Evolutionary conservation across 805 yeast genomes (phyloP).

Genomic region (Suhomyces vadensis): DNA sequence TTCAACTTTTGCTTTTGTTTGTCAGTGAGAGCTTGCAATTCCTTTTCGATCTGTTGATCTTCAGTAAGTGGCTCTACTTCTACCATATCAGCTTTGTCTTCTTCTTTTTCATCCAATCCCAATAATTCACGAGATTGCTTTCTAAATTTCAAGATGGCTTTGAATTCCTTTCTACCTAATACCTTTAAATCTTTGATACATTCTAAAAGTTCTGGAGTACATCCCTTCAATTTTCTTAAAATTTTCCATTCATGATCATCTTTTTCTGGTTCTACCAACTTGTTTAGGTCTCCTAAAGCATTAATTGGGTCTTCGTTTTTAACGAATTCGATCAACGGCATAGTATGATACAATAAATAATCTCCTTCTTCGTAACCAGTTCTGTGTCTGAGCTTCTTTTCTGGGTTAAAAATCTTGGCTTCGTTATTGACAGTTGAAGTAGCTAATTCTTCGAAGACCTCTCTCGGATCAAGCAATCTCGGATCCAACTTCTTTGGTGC

Average conservation of each 20-base stretch:
- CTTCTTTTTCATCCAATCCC: slow-evolving; percentile 63
- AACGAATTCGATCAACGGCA: slow-evolving; percentile 79
- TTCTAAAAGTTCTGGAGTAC: slow-evolving; percentile 75
- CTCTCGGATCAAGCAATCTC: slow-evolving; percentile 83
- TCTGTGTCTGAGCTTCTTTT: slow-evolving; percentile 84
- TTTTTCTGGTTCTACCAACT: slow-evolving; percentile 57
- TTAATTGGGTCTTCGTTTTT: slow-evolving; percentile 81
- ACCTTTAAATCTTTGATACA: slow-evolving; percentile 92
- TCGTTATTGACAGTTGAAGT: slow-evolving; percentile 70
- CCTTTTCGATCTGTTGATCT: slow-evolving; percentile 87
- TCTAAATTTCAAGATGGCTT: slow-evolving; percentile 83
- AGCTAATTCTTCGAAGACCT: slow-evolving; percentile 89
- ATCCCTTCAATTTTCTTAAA: slow-evolving; percentile 69
- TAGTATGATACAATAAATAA: slow-evolving; percentile 64
- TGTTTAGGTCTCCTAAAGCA: slow-evolving; percentile 70
- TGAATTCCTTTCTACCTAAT: slow-evolving; percentile 91
- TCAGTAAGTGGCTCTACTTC: slow-evolving; percentile 77
- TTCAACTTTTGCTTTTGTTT: slow-evolving; percentile 67
- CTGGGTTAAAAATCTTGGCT: slow-evolving; percentile 93
- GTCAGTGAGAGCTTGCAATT: slow-evolving; percentile 69
- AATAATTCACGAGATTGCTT: slow-evolving; percentile 76
- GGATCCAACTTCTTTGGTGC: slow-evolving; percentile 97
- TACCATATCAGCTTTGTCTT: slow-evolving; percentile 47
- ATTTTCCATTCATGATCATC: slow-evolving; percentile 70
- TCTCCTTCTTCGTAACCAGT: slow-evolving; percentile 98